Evolutionary conservation across 225 moss, liverwort and hornwort species (phyloP).

Genomic region (Sphagnum tenellum): DNA sequence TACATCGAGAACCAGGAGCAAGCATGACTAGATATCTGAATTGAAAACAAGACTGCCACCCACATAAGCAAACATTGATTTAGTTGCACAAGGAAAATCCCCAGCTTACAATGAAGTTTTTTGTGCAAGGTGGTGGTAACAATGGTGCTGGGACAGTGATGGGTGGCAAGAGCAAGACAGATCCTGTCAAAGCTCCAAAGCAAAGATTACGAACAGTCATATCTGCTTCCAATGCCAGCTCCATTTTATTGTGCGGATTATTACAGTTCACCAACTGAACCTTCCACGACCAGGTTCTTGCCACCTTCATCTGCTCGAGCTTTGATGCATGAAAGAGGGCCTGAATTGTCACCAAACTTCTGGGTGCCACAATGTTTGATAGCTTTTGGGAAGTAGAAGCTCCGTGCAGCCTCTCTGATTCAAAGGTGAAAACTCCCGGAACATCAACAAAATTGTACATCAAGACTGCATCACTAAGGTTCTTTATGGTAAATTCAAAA

Average conservation of each 20-base stretch:
- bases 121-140: constrained; percentile 36
- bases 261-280: constrained; percentile 67
- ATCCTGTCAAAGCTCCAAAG: constrained; percentile 65
- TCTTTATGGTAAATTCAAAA: constrained; percentile 71
- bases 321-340: constrained; percentile 55
- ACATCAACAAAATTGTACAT: constrained; percentile 58
- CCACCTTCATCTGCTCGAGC: constrained; percentile 74
- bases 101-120: constrained; percentile 53
- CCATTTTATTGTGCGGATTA: constrained; percentile 65
- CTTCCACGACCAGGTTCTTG: constrained; percentile 72
- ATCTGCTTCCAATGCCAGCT: constrained; percentile 67
- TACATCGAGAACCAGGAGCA: background rate
- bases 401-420: constrained; percentile 26
- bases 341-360: constrained; percentile 37
- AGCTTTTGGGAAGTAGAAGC: constrained; percentile 13
- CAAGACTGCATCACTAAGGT: constrained; percentile 69
- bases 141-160: constrained; percentile 67
- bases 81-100: background rate
- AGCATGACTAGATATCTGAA: too few relatives aligned
- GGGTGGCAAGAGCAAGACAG: constrained; percentile 55
- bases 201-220: constrained; percentile 80
- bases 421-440: constrained; percentile 59
- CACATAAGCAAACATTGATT: background rate
- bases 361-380: constrained; percentile 42
- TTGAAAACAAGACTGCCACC: too few relatives aligned